phyloP scores from a whole-genome alignment of 1,284 basidiomycete species.

The Inonotus obliquus region DNA sequence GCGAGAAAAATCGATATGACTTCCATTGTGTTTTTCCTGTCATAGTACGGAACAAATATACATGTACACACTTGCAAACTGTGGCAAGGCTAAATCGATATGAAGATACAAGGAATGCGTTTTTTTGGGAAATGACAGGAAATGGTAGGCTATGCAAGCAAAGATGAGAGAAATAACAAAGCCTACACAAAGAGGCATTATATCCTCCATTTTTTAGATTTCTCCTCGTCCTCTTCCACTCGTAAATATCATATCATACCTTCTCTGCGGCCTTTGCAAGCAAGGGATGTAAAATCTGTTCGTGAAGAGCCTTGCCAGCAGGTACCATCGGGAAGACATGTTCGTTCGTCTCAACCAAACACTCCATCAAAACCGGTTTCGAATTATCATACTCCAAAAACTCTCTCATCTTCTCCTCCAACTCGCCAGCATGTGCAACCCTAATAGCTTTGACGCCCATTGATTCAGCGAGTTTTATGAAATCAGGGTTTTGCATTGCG shows the following conservation, averaged over 20 bases:
- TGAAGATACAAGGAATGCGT: constrained; percentile 6
- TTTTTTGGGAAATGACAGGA: neutral
- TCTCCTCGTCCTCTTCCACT: too few species aligned
- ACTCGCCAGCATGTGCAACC: constrained; percentile 66
- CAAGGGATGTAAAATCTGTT: constrained; percentile 70
- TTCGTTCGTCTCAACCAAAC: constrained; percentile 80
- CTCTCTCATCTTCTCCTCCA: constrained; percentile 96
- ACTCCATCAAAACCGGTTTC: constrained; percentile 90
- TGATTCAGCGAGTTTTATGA: constrained; percentile 80
- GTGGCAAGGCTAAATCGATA: constrained; percentile 5
- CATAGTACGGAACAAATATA: neutral
- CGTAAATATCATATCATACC: neutral
- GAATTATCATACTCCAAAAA: constrained; percentile 91
- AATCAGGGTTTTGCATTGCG: constrained; percentile 92
- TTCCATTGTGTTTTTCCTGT: neutral
- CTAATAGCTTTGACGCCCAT: constrained; percentile 93
- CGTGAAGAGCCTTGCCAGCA: constrained; percentile 88
- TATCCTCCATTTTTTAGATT: neutral
- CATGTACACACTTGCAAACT: constrained; percentile 14
- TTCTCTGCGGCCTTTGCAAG: constrained; percentile 25
- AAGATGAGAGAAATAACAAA: neutral
- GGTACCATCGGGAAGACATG: constrained; percentile 95
- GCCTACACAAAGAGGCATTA: neutral
- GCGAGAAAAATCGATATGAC: too few species aligned
- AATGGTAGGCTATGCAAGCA: neutral